Evolutionary conservation across 148 eudicot species (phyloP), one percentile per base, ranked within the genome.

Genomic region (Amaranthus hypochondriacus): DNA sequence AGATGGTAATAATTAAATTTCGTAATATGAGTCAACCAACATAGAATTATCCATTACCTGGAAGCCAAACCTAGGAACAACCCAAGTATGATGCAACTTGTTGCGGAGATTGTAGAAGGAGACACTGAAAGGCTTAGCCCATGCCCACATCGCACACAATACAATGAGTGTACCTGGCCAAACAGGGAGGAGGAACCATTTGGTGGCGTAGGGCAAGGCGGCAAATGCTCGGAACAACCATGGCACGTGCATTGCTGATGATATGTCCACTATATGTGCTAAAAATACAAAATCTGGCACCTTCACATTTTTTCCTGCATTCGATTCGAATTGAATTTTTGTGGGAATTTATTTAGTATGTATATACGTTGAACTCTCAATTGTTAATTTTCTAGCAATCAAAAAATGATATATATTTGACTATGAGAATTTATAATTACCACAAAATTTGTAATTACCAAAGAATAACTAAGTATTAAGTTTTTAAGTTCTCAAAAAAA

Each of bases 201-300:
- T 77, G 2, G 71, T 74, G 55, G 73, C 15, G 66, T 57, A 92
- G 3, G 97, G 94, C 68, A 68, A 9, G 0, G 97, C 76, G 9
- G 85, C 77, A 42, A 83, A 69, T 15, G 89, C 82, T 43, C 97
- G 75, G 69, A 67, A 76, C 39, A 81, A 56, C 61, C 86, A 89
- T 3, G 86, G 94, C 2, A 80, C 84, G 67, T 89, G 97, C 80
- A 89, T 46, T 18, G 88, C 70, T 0, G 90, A 82, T 12, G 77
- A 76, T 47, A 92, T 2, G 75, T 92, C 94, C 51, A 92, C 90
- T 18, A 77, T 81, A 58, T 92, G 97, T 11, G 89, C 97, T 63
- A 92, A 76, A 86, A 92, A 92, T 72, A 92, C 97, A 68, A 92
- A 92, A 63, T 86, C 88, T 0, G 97, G 92, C 8, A 86, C 88